Conservation (phyloP, 1,284 basidiomycete genomes). For the Macrocystidia cucumis region DNA sequence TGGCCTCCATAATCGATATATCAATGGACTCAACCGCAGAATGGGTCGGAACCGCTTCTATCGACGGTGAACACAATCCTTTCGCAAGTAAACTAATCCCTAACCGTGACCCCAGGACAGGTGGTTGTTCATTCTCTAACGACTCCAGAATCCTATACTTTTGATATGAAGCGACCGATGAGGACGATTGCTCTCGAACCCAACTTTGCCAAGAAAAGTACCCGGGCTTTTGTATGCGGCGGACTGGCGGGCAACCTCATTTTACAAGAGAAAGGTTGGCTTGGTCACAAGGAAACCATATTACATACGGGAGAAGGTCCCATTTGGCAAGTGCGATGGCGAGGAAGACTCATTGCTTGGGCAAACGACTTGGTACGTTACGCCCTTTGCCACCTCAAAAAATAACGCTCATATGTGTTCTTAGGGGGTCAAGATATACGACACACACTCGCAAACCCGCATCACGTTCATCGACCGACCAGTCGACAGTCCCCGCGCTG, state of each 20-base stretch:
- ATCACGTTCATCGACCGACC: slow-evolving; percentile 88
- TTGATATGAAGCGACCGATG: slow-evolving; percentile 92
- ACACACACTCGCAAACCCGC: slow-evolving; percentile 71
- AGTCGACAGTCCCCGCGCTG: slow-evolving; percentile 77
- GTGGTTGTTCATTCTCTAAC: slow-evolving; percentile 85
- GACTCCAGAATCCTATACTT: slow-evolving; percentile 77
- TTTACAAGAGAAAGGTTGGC: slow-evolving; percentile 92
- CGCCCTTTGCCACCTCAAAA: not conserved
- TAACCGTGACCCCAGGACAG: slow-evolving; percentile 50
- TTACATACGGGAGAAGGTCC: slow-evolving; percentile 90
- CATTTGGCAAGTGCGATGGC: slow-evolving; percentile 90
- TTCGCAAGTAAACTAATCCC: not conserved
- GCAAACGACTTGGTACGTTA: slow-evolving; percentile 80
- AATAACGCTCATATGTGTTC: not conserved
- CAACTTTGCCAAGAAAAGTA: slow-evolving; percentile 74
- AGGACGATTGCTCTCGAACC: slow-evolving; percentile 89
- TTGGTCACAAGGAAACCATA: slow-evolving; percentile 88
- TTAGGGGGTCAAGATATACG: slow-evolving; percentile 92
- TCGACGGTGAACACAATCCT: slow-evolving; percentile 67
- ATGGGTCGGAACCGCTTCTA: slow-evolving; percentile 88
- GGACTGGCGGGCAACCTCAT: slow-evolving; percentile 87
- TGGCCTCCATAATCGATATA: slow-evolving; percentile 86
- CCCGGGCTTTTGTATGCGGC: slow-evolving; percentile 88
- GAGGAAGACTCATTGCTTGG: slow-evolving; percentile 87
- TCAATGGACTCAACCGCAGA: slow-evolving; percentile 82